Conservation (phyloP, 164 flowering plant genomes). For the Sextonia rubra region DNA sequence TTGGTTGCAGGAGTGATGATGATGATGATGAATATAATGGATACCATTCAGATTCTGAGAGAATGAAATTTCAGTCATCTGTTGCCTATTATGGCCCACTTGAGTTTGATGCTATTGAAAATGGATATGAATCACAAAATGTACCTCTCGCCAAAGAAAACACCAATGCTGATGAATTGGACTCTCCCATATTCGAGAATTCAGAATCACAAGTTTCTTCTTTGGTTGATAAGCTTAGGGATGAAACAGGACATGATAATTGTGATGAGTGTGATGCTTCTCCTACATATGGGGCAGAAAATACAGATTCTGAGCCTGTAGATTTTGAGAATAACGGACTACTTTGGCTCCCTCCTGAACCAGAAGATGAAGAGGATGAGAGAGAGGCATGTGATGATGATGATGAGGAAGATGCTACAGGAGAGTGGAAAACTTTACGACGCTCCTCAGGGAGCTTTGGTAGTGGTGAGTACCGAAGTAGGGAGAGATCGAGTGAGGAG, state of each 20-base stretch:
- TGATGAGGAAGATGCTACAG: constrained; percentile 61
- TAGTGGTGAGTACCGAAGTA: constrained; percentile 64
- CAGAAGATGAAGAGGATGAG: constrained; percentile 95
- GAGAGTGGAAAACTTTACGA: constrained; percentile 76
- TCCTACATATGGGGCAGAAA: constrained; percentile 44
- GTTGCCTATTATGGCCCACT: constrained; percentile 42
- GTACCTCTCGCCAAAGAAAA: constrained; percentile 42
- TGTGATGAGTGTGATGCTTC: constrained; percentile 43
- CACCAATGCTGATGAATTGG: constrained; percentile 25
- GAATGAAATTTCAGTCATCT: constrained; percentile 36
- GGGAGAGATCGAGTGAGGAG: constrained; percentile 77
- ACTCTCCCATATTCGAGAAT: constrained; percentile 36
- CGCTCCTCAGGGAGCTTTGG: constrained; percentile 73
- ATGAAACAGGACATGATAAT: constrained; percentile 34
- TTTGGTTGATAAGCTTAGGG: constrained; percentile 23
- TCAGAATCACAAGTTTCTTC: constrained; percentile 27
- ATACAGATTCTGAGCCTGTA: constrained; percentile 62
- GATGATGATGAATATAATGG: constrained; percentile 58
- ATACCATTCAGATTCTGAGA: constrained; percentile 45
- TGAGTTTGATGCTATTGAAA: constrained; percentile 45
- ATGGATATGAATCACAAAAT: constrained; percentile 40
- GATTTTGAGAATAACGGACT: constrained; percentile 92
- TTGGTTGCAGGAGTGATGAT: constrained; percentile 58
- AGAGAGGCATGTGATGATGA: constrained; percentile 80
- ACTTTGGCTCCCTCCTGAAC: constrained; percentile 96